A percentile compares a stretch with the other conserved stretches of the same genome.
Conservation (phyloP, 2,329 filamentous ascomycete species). For the Karstenula rhodostoma region DNA sequence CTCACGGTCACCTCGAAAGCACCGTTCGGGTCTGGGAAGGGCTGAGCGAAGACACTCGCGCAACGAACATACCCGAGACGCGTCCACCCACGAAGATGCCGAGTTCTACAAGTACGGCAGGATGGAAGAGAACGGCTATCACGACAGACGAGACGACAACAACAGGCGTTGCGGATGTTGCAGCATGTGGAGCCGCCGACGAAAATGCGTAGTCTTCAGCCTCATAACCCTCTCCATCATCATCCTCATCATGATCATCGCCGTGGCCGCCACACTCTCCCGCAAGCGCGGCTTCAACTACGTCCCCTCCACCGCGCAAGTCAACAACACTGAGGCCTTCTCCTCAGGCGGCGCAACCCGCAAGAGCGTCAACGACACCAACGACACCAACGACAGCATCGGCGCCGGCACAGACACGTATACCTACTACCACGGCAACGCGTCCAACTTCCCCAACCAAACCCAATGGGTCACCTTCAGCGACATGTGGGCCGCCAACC, state of each 20-base stretch:
- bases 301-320: slow-evolving; percentile 34
- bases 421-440: slow-evolving; percentile 41
- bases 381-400: slow-evolving; percentile 22
- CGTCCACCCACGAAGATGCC: slow-evolving; percentile 20
- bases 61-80: slow-evolving; percentile 11
- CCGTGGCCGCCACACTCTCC: slow-evolving; percentile 32
- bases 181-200: slow-evolving; percentile 22
- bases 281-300: slow-evolving; percentile 32
- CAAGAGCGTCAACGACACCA: slow-evolving; percentile 31
- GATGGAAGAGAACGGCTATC: slow-evolving; percentile 15
- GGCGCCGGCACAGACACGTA: slow-evolving; percentile 32
- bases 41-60: slow-evolving; percentile 12
- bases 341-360: slow-evolving; percentile 36
- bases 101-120: slow-evolving; percentile 25
- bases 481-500: slow-evolving; percentile 35
- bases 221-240: slow-evolving; percentile 24
- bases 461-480: slow-evolving; percentile 34
- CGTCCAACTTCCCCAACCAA: slow-evolving; percentile 30
- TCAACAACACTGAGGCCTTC: slow-evolving; percentile 40
- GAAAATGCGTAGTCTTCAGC: slow-evolving; percentile 32
- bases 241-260: slow-evolving; percentile 23
- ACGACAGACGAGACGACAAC: slow-evolving; percentile 12
- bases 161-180: slow-evolving; percentile 12
- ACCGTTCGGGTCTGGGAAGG: slow-evolving; percentile 17
- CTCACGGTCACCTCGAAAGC: slow-evolving; percentile 17